Evolutionary conservation across 805 yeast genomes (phyloP).

Genomic region (Ogataea trehalophila): DNA sequence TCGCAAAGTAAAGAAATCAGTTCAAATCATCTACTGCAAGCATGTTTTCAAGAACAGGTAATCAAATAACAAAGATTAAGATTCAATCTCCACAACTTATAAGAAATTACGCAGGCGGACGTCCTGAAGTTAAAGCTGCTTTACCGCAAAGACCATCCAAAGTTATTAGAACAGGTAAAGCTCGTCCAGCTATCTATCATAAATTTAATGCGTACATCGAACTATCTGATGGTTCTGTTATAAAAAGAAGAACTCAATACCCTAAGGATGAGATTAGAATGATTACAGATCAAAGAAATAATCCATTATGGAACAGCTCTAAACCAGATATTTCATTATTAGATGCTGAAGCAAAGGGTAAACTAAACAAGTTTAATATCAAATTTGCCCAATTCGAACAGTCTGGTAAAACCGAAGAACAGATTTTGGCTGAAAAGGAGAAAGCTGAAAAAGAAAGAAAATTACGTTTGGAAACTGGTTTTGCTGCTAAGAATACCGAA

Average conservation of each 20-base stretch:
- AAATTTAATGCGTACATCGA: constrained; percentile 88
- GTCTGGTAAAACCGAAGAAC: constrained; percentile 30
- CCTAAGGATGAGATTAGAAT: constrained; percentile 84
- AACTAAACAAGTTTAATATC: constrained; percentile 67
- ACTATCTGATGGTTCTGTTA: constrained; percentile 89
- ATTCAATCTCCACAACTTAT: neutral
- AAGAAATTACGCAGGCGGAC: constrained; percentile 27
- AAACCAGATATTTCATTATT: constrained; percentile 68
- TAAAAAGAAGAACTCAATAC: constrained; percentile 74
- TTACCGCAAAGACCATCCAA: constrained; percentile 53
- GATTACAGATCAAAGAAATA: constrained; percentile 85
- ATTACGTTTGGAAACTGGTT: constrained; percentile 27
- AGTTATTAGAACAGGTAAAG: constrained; percentile 72
- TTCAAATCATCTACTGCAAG: too few relatives aligned
- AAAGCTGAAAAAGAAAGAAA: constrained; percentile 26
- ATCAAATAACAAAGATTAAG: neutral
- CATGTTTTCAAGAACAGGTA: neutral
- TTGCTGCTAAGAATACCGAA: constrained; percentile 17
- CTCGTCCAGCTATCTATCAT: constrained; percentile 90
- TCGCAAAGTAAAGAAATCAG: too few relatives aligned
- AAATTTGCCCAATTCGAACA: constrained; percentile 50
- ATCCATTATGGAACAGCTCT: constrained; percentile 83
- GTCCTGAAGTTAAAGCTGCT: constrained; percentile 24
- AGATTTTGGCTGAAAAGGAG: constrained; percentile 19
- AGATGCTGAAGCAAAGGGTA: constrained; percentile 83